Conservation (phyloP, 2,329 filamentous ascomycete genomes). For the Fusarium goolgardi region DNA sequence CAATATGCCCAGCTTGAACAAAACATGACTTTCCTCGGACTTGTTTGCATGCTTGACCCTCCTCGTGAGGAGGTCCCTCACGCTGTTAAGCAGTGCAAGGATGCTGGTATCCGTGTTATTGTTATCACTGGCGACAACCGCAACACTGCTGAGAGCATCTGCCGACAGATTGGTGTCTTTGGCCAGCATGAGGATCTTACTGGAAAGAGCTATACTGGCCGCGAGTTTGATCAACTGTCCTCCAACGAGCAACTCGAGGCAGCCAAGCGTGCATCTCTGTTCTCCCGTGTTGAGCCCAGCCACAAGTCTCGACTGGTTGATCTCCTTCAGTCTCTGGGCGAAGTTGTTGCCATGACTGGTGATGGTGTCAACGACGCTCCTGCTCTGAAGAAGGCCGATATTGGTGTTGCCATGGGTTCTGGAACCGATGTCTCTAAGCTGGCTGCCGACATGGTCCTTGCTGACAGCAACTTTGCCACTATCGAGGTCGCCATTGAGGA, state of each 20-base stretch:
- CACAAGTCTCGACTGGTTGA: conserved; percentile 99
- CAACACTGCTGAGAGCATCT: conserved; percentile 97
- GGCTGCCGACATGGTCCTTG: conserved; percentile 97
- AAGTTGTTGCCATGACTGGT: conserved; percentile 99
- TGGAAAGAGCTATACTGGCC: conserved; percentile 94
- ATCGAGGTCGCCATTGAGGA: conserved; percentile 97
- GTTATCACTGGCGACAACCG: conserved; percentile 99
- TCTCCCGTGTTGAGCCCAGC: conserved; percentile 93
- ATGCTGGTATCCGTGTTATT: conserved; percentile 94
- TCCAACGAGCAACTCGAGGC: conserved; percentile 84
- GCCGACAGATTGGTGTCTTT: conserved; percentile 96
- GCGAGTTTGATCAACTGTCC: conserved; percentile 90
- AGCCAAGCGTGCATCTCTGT: conserved; percentile 86
- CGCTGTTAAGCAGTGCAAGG: conserved; percentile 89
- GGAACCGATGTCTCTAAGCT: conserved; percentile 97
- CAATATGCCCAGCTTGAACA: conserved; percentile 92
- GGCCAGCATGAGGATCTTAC: conserved; percentile 80
- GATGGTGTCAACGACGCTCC: conserved; percentile 99
- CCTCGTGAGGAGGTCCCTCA: conserved; percentile 89
- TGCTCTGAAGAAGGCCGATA: conserved; percentile 97
- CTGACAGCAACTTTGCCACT: conserved; percentile 98
- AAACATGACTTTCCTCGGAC: conserved; percentile 91
- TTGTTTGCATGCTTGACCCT: conserved; percentile 96
- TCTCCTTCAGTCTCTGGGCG: conserved; percentile 88
- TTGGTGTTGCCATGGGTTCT: conserved; percentile 98